Evolutionary conservation across 2,329 filamentous ascomycete genomes (phyloP), one percentile per base, ranked within the genome.

Genomic region (Talaromyces amestolkiae): DNA sequence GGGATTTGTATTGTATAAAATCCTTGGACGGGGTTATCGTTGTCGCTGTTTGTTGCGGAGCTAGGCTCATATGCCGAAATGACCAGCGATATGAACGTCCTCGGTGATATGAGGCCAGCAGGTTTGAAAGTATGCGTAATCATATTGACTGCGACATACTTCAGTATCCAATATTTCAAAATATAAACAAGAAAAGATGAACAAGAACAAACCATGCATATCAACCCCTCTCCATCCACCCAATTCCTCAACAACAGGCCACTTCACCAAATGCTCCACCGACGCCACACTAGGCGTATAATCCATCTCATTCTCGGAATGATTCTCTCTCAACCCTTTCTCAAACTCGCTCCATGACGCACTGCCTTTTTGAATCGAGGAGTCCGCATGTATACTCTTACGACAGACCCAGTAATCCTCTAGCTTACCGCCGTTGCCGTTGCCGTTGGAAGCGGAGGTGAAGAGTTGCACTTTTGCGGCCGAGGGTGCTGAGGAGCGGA

Each of bases 371-470:
- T 65, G 49, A 0, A 71, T 63, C 2, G 68, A 66, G 24, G 68
- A 66, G 31, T 77, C 67, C 41, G 70, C 65, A 64, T 80, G 79
- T 27, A 77, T 68, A 45, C 77, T 80, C 51, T 73, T 73, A n/a
- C 79, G 76, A 59, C 76, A 79, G 33, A 76, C 74, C 79, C 79
- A 81, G 69, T 76, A 74, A 54, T 80, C 78, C 17, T 69, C 67
- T 17, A 66, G 67, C 3, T 3, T 22, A 6, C 4, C 15, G 1
- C 19, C 2, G 17, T 7, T 6, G 19, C 13, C 8, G 10, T 6
- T 10, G 19, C 13, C 8, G 10, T 6, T 33, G 24, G 35, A 5
- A 15, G 22, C 7, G 24, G 27, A 61, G 49, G 63, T 37, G n/a
- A 70, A 71, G 11, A 79, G 69, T 27, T 73, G 68, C 41, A 79